Base-by-base conservation (phyloP, 371 early-diverging fungal species). In the Dinochytrium kinnereticum region DNA sequence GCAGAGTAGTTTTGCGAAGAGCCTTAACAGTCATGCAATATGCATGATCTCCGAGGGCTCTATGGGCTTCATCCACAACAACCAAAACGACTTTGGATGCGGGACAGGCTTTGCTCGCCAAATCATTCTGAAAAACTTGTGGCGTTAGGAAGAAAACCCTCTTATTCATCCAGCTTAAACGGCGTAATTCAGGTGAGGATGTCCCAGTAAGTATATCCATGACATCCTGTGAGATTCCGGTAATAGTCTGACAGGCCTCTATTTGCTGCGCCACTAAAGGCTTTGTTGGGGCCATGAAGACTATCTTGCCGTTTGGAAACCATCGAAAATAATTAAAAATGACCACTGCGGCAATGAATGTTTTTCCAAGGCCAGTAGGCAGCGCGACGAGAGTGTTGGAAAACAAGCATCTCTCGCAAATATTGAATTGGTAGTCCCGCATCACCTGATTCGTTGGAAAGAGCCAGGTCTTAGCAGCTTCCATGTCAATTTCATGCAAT, bases 331-430 rank as follows among this genome's bases (percentile, higher is more conserved):
- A 94, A 59, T 76, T 76, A 68, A 65, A 76, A 96, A 98, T 97
- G 13, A 96, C 93, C 0, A 98, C 98, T 0, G 96, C 95, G 0
- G 98, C 98, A 76, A 98, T 95, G 74, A 96, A 92, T 0, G 98
- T 98, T 78, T 98, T 98, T 36, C 98, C 98, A 59, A 97, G 85
- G 49, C 98, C 84, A 7, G 82, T 82, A 2, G 84, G 86, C 24
- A 98, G 85, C 1, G 94, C 91, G 0, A 96, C 96, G 28, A 98
- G 81, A 1, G 95, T 96, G 79, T 98, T 98, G 53, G 86, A 79
- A 68, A 91, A 91, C 36, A 98, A 78, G 1, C 94, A 90, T 2
- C 86, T 87, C 40, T 89, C 86, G 26, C 95, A 91, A 39, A 96
- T 95, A 70, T 93, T 93, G 80, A 87, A 91, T 71, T 98, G 97